These are phyloP conservation scores for Wickerhamiella lipophila DNA, from an alignment of 805 yeast genomes.

Conservation along the genomic window DNA sequence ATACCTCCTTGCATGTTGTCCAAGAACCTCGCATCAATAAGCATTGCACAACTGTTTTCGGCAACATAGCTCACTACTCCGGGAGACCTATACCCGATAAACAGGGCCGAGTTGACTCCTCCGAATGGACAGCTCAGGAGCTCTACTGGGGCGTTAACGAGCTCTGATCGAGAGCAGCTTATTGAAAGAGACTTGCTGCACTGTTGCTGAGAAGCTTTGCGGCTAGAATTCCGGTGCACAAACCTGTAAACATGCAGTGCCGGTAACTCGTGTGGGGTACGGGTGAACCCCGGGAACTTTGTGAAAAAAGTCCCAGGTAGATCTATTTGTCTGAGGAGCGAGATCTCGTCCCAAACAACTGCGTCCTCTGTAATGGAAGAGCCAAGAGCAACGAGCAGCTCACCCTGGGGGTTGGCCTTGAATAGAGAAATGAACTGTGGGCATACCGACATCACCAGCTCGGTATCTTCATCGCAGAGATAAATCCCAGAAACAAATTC, in stretches of 20 bases:
- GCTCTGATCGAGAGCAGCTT: background rate
- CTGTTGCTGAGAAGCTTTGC: background rate
- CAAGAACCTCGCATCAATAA: constrained; percentile 26
- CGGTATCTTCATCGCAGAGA: background rate
- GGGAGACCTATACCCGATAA: constrained; percentile 23
- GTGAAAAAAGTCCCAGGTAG: constrained; percentile 3
- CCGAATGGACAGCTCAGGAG: constrained; percentile 27
- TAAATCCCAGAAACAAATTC: constrained; percentile 2
- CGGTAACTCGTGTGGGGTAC: constrained; percentile 12
- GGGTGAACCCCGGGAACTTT: constrained; percentile 13
- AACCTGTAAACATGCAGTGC: constrained; percentile 15
- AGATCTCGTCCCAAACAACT: constrained; percentile 17
- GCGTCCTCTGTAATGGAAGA: background rate
- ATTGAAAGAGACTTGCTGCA: constrained; percentile 1
- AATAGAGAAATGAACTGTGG: background rate
- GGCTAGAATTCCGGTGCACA: background rate
- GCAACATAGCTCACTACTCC: constrained; percentile 23
- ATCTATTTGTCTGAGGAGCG: background rate
- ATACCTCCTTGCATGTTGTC: constrained; percentile 31
- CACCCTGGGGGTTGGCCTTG: constrained; percentile 1
- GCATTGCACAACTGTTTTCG: constrained; percentile 12
- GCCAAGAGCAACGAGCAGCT: constrained; percentile 8
- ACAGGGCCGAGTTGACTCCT: constrained; percentile 26
- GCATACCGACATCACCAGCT: constrained; percentile 3
- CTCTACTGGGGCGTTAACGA: constrained; percentile 2